These are phyloP conservation scores for Hibiscus syriacus DNA, from an alignment of 345 rosid species.

Conservation along the genomic window DNA sequence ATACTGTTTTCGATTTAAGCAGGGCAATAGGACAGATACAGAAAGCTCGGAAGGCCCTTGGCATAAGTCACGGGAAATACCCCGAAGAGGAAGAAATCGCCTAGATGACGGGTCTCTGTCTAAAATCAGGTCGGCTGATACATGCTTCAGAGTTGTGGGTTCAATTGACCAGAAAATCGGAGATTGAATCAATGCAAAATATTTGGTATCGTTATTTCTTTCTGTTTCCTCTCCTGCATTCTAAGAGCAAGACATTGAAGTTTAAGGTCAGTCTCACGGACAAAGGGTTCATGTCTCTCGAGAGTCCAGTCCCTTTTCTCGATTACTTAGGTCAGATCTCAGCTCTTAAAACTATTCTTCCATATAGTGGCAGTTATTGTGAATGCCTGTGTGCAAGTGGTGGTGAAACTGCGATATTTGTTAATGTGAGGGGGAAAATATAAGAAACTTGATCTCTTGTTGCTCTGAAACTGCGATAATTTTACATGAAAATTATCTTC, in stretches of 20 bases:
- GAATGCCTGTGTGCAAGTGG: neutral
- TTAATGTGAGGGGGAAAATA: neutral
- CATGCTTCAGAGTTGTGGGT: slow-evolving; percentile 68
- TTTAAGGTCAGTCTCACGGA: neutral
- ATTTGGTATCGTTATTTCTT: slow-evolving; percentile 33
- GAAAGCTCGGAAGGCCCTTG: slow-evolving; percentile 56
- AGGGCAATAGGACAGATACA: slow-evolving; percentile 47
- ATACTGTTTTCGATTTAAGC: slow-evolving; percentile 21
- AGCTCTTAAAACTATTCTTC: neutral
- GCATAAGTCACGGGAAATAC: slow-evolving; percentile 40
- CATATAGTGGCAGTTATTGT: neutral
- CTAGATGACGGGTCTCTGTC: slow-evolving; percentile 50
- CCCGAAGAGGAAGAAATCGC: slow-evolving; percentile 58
- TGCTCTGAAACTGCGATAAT: neutral
- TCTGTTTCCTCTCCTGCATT: neutral
- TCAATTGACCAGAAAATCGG: slow-evolving; percentile 64
- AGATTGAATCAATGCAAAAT: slow-evolving; percentile 36
- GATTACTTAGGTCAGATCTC: no score
- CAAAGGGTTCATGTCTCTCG: neutral
- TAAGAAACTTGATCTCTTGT: neutral
- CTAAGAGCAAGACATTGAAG: neutral
- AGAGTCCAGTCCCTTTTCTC: no score
- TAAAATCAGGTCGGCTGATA: slow-evolving; percentile 62
- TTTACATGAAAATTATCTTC: neutral
- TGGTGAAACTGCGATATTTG: neutral